Evolutionary conservation across 1,284 basidiomycete species (phyloP), one percentile per base, ranked within the genome.

Genomic region (Papiliotrema nemorosa): DNA sequence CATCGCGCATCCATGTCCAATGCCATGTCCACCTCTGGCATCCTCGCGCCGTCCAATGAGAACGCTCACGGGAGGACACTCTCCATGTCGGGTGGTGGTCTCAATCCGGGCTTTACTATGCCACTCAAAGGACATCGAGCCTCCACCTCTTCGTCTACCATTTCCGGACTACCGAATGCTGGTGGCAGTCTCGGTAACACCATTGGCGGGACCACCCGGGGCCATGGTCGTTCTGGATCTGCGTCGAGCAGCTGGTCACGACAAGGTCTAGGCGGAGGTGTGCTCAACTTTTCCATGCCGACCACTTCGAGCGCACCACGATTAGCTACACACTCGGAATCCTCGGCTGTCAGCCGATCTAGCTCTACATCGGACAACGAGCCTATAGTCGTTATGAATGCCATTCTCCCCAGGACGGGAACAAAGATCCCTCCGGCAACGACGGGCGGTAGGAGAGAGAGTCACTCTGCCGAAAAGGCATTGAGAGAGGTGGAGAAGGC

Each of bases 401-500:
- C 33, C 16, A 26, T 38, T 14, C 36, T 52, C 14, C 39, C 54
- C 27, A n/a, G 49, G 16, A 50, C 49, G 14, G 41, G 49, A 2
- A 41, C 44, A 21, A 50, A 44, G 16, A 38, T 39, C 10, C 34
- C 47, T n/a, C 37, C 37, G 5, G 47, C 36, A 13, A 41, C 31
- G 18, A 42, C 31, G 10, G 49, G 49, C 6, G 34, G 35, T 5
- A 44, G 65, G 41, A 58, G 72, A 44, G 69, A 72, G 53, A 72
- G 72, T 43, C 53, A 69, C 13, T 68, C 82, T 41, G 84, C 84
- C 53, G 75, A 76, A 16, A 83, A 83, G 60, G 81, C 81, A 2
- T 78, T 88, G 74, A 80, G 80, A 55, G 84, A 86, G 59, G 81
- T 88, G 35, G 83, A 87, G 75, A 82, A 84, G 76, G 85, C 85